Base-by-base conservation (phyloP, 2,329 filamentous ascomycete species). In the Claviceps spartinae region DNA sequence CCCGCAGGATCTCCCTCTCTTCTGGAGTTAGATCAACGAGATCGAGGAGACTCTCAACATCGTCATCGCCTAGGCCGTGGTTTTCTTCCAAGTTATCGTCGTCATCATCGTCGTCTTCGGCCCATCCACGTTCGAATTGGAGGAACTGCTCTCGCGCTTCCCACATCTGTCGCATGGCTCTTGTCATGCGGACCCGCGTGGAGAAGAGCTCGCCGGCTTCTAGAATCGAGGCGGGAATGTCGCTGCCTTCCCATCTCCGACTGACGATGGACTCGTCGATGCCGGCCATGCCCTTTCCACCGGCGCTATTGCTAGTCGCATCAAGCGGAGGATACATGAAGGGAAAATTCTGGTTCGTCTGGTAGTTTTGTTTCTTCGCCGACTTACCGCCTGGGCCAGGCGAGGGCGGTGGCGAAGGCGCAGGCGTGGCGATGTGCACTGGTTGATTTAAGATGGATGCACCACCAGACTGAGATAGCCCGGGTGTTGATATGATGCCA, bases 281-380 rank as follows among this genome's bases (percentile, higher is more conserved):
- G 43, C 86, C 86, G 5, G 89, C 86, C 20, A 78, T 79, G 13
- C 90, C 90, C 64, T 95, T 96, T 1, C 91, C 91, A 49, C 93
- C 91, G 40, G 91, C 83, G 59, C 85, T 86, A 63, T 95, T 95
- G 68, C 89, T 95, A 24, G 82, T 84, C 55, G 83, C 84, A 67
- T 96, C 91, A 18, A 96, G 72, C 1, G 93, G 93, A 2, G 93
- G 93, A 60, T 98, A 98, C 71, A 98, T 82, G 63, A 98, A 97
- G 0, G 93, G 93, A 58, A 98, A 97, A 63, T 96, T 93, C 61
- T 98, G 93, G 63, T 98, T 98, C 0, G 93, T 98, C 66, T 98
- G 93, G 62, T 98, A 98, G 60, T 97, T 98, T 63, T 98, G 93
- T 65, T 98, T 98, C 74, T 98, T 98, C 1, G 86, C 90, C 50